Percentiles rank a stretch among this genome's conserved stretches.
These are phyloP conservation scores for Tinospora cordifolia DNA, from an alignment of 164 flowering plant species.

Conservation along the genomic window DNA sequence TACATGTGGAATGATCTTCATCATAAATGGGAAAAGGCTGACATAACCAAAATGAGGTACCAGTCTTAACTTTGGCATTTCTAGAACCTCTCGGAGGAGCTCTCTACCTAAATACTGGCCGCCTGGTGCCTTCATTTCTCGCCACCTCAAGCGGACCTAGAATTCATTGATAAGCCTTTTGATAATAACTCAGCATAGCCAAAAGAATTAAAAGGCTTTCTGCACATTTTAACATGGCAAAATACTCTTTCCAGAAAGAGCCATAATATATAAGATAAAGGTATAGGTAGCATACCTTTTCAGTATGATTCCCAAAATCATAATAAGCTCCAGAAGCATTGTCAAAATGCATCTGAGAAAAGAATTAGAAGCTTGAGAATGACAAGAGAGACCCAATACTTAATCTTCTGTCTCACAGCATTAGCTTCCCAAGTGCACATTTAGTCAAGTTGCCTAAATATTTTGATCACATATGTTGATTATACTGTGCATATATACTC, in stretches of 20 bases:
- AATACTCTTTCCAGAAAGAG: neutral
- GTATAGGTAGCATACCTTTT: slow-evolving; percentile 47
- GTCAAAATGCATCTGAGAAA: slow-evolving; percentile 74
- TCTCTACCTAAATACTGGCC: slow-evolving; percentile 39
- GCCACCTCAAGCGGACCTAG: slow-evolving; percentile 79
- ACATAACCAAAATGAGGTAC: slow-evolving; percentile 97
- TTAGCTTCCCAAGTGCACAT: neutral
- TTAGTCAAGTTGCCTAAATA: neutral
- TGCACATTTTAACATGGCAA: neutral
- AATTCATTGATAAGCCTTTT: slow-evolving; percentile 1
- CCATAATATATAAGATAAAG: neutral
- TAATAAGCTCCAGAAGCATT: slow-evolving; percentile 64
- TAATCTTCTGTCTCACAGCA: neutral
- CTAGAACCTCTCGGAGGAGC: slow-evolving; percentile 66
- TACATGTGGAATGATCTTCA: slow-evolving; percentile 75
- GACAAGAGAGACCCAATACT: neutral
- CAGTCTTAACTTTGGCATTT: slow-evolving; percentile 51
- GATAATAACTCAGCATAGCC: neutral
- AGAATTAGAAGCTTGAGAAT: slow-evolving; percentile 6
- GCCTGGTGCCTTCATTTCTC: slow-evolving; percentile 28
- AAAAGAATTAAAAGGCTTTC: neutral
- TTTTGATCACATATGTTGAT: neutral
- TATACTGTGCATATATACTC: neutral
- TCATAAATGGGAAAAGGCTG: slow-evolving; percentile 90
- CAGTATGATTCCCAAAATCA: slow-evolving; percentile 90